Conservation (phyloP, 345 rosid species). For the Trapa incisa region DNA sequence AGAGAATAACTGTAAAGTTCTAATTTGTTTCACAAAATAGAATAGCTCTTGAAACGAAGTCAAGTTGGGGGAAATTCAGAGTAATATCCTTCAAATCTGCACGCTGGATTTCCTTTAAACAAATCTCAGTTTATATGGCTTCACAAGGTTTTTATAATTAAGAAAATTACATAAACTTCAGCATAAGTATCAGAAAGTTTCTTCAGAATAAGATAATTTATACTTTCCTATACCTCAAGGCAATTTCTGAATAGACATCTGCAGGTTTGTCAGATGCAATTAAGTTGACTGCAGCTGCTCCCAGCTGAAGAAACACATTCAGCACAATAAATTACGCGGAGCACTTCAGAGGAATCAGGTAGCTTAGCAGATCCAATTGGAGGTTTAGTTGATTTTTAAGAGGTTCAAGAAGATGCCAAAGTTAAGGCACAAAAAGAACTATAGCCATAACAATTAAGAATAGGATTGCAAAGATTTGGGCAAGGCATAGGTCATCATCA, state of each 20-base stretch:
- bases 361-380: too few relatives aligned
- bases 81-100: neutral
- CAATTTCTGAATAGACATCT: slow-evolving; percentile 93
- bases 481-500: neutral
- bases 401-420: neutral
- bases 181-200: neutral
- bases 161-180: neutral
- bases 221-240: slow-evolving; percentile 46
- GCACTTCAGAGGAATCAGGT: neutral
- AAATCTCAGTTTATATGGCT: neutral
- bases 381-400: too few relatives aligned
- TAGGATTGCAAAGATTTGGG: neutral
- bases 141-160: neutral
- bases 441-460: neutral
- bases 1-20: neutral
- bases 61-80: neutral
- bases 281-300: slow-evolving; percentile 95
- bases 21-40: neutral
- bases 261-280: slow-evolving; percentile 75
- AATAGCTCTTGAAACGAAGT: neutral
- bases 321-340: neutral
- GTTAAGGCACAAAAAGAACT: neutral
- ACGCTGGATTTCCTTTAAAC: neutral
- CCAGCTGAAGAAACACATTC: slow-evolving; percentile 35
- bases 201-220: neutral